Percentiles rank a stretch among this genome's conserved stretches.
These are phyloP conservation scores for Butyriboletus appendiculatus DNA, from an alignment of 1,284 basidiomycete genomes.

Conservation along the genomic window DNA sequence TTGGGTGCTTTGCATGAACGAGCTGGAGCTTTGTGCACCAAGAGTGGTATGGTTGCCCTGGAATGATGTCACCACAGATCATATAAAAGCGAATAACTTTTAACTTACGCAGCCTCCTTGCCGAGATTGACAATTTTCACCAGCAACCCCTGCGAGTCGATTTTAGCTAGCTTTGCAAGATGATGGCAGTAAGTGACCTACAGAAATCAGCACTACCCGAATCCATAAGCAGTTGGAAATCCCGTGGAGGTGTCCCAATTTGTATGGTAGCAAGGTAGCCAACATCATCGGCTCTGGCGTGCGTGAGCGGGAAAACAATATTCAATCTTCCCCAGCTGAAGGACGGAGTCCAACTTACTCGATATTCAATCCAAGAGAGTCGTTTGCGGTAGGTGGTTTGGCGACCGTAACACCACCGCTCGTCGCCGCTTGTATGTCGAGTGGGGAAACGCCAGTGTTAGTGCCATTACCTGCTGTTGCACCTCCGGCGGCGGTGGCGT, in stretches of 20 bases:
- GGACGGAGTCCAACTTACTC: slow-evolving; percentile 44
- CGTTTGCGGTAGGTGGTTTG: slow-evolving; percentile 48
- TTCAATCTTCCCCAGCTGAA: background rate
- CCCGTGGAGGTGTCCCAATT: slow-evolving; percentile 74
- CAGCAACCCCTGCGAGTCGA: slow-evolving; percentile 24
- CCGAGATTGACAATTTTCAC: slow-evolving; percentile 30
- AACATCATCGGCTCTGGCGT: slow-evolving; percentile 44
- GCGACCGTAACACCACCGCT: slow-evolving; percentile 51
- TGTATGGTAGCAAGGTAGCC: slow-evolving; percentile 71
- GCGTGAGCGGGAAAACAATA: background rate
- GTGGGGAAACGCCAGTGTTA: slow-evolving; percentile 36
- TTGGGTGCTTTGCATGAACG: slow-evolving; percentile 58
- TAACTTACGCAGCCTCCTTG: slow-evolving; percentile 29
- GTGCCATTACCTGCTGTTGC: slow-evolving; percentile 16
- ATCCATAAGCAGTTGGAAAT: slow-evolving; percentile 82
- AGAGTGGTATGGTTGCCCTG: slow-evolving; percentile 71
- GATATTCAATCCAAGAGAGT: slow-evolving; percentile 75
- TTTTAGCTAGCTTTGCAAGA: background rate
- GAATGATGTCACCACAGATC: slow-evolving; percentile 12
- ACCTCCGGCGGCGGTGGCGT: slow-evolving; percentile 10
- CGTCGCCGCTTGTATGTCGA: slow-evolving; percentile 41
- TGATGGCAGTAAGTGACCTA: slow-evolving; percentile 4
- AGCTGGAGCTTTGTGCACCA: slow-evolving; percentile 61
- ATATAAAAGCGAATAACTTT: background rate
- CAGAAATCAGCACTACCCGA: slow-evolving; percentile 87